These are phyloP conservation scores for Yamadazyma dendronema DNA, from an alignment of 1,139 yeast genomes.

Conservation along the genomic window DNA sequence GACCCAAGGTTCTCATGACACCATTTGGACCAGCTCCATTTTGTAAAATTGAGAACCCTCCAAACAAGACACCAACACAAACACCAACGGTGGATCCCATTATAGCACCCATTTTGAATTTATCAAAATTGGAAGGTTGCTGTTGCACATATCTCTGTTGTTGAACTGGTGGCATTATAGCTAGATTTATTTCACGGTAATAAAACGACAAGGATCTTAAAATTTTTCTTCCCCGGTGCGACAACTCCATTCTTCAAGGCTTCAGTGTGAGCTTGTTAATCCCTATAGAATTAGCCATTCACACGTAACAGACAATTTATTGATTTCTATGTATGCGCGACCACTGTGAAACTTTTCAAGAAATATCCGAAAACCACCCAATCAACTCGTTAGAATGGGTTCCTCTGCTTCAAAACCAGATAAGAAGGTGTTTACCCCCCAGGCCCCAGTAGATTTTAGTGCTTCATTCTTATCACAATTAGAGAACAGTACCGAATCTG, in stretches of 20 bases:
- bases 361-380: background rate
- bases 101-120: conserved; percentile 96
- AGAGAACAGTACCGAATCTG: conserved; percentile 73
- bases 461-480: conserved; percentile 67
- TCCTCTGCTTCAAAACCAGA: conserved; percentile 58
- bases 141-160: conserved; percentile 70
- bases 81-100: conserved; percentile 98
- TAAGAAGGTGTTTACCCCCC: conserved; percentile 65
- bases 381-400: conserved; percentile 36
- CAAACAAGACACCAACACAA: conserved; percentile 91
- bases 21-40: conserved; percentile 99
- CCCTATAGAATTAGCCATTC: background rate
- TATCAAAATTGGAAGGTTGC: conserved; percentile 88
- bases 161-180: conserved; percentile 78
- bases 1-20: conserved; percentile 92
- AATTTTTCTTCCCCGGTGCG: background rate
- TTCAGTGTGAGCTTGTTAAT: too few species aligned
- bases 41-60: conserved; percentile 87
- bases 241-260: too few species aligned
- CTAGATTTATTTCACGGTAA: background rate
- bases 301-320: background rate
- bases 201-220: background rate
- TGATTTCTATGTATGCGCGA: background rate
- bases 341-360: background rate
- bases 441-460: conserved; percentile 73